Evolutionary conservation across 2,329 filamentous ascomycete genomes (phyloP).

Genomic region (Alternaria triticimaculans): DNA sequence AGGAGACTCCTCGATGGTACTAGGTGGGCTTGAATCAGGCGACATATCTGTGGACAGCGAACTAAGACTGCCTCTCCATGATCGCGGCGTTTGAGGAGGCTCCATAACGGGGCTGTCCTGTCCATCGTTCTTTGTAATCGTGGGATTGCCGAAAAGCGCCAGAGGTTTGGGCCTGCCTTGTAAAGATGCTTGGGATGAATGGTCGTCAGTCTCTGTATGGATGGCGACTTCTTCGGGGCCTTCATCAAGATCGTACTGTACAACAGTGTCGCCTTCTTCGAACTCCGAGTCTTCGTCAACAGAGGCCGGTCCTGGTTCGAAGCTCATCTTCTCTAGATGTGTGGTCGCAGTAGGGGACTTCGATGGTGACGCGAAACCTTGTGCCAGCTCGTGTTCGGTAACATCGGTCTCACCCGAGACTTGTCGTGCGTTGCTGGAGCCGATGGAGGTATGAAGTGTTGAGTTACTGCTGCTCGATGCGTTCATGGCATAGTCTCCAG

Average conservation of each 20-base stretch:
- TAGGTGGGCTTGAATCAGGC: conserved; percentile 40
- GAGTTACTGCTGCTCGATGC: neutral
- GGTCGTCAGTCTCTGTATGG: conserved; percentile 1
- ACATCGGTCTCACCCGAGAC: neutral
- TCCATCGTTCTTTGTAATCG: conserved; percentile 29
- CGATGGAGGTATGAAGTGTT: neutral
- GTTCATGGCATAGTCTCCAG: neutral
- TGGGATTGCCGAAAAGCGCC: conserved; percentile 22
- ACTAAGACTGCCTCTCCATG: conserved; percentile 37
- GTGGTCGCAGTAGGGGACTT: neutral
- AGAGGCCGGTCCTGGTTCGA: conserved; percentile 5
- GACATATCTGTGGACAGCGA: conserved; percentile 42
- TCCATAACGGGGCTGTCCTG: conserved; percentile 13
- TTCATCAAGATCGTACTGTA: conserved; percentile 37
- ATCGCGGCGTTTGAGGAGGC: conserved; percentile 41
- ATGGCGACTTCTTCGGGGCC: conserved; percentile 4
- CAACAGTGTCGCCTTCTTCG: conserved; percentile 45
- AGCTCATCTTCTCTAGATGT: neutral
- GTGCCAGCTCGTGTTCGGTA: neutral
- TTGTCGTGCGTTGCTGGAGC: neutral
- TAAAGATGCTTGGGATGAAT: neutral
- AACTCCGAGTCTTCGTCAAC: conserved; percentile 40
- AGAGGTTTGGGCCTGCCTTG: conserved; percentile 8
- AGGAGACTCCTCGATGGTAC: conserved; percentile 45
- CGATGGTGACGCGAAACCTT: neutral